A percentile compares a stretch with the other conserved stretches of the same genome.
Evolutionary conservation across 306 rosid species (phyloP).

Genomic region (Cucurbita maxima): DNA sequence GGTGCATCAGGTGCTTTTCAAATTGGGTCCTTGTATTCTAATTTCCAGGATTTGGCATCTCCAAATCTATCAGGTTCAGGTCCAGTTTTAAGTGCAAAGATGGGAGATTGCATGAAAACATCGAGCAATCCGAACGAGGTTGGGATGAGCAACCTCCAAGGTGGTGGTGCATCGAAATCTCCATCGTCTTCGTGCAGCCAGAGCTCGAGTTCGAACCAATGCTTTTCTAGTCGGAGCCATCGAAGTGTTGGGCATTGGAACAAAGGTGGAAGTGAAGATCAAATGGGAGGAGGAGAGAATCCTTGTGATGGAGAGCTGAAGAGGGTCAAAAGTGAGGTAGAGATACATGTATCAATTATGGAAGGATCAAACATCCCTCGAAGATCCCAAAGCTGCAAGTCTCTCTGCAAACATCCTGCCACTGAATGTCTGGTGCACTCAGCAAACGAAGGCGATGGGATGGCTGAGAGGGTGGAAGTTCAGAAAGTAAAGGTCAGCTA

Average conservation of each 20-base stretch:
- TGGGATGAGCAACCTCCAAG: constrained; percentile 29
- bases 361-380: constrained; percentile 23
- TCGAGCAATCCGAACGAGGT: constrained; percentile 24
- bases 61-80: constrained; percentile 40
- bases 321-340: constrained; percentile 67
- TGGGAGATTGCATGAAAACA: constrained; percentile 24
- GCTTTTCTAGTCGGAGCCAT: constrained; percentile 54
- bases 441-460: constrained; percentile 4
- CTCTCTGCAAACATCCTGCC: constrained; percentile 27
- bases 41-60: constrained; percentile 64
- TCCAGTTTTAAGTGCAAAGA: constrained; percentile 40
- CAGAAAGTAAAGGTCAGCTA: constrained; percentile 51
- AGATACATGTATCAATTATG: constrained; percentile 22
- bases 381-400: constrained; percentile 55
- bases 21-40: constrained; percentile 66
- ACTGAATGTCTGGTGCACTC: constrained; percentile 2
- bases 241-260: constrained; percentile 18
- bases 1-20: constrained; percentile 79
- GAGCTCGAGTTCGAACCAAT: constrained; percentile 62
- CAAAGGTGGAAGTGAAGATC: constrained; percentile 22
- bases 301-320: constrained; percentile 23
- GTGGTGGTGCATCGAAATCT: constrained; percentile 40
- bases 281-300: constrained; percentile 22
- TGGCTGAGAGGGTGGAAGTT: constrained; percentile 16
- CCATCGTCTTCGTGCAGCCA: constrained; percentile 55